Percentiles rank a stretch among this genome's conserved stretches.
Conservation (phyloP, 2,329 filamentous ascomycete species). For the Geosmithia putterillii region DNA sequence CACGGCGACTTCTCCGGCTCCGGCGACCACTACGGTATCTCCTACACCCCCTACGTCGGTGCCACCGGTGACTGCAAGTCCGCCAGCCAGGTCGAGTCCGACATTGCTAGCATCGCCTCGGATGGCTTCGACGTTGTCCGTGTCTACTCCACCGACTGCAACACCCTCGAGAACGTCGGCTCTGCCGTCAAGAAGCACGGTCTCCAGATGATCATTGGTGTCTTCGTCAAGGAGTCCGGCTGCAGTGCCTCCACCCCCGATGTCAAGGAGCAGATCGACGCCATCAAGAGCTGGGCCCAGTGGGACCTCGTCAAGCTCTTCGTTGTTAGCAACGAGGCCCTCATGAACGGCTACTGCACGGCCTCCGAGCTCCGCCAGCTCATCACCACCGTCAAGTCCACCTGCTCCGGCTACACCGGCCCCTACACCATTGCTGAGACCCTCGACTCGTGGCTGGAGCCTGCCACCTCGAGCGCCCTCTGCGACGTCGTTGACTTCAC, state of each 20-base stretch:
- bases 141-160: slow-evolving; percentile 88
- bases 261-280: slow-evolving; percentile 60
- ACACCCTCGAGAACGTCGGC: slow-evolving; percentile 65
- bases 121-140: slow-evolving; percentile 63
- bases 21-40: slow-evolving; percentile 57
- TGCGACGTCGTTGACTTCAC: slow-evolving; percentile 68
- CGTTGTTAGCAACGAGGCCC: slow-evolving; percentile 82
- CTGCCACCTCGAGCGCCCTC: slow-evolving; percentile 42
- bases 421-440: slow-evolving; percentile 79
- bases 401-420: slow-evolving; percentile 64
- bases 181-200: slow-evolving; percentile 52
- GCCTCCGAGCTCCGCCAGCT: slow-evolving; percentile 55
- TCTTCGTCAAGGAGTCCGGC: slow-evolving; percentile 64
- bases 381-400: slow-evolving; percentile 52
- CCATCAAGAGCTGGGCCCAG: slow-evolving; percentile 59
- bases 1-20: slow-evolving; percentile 23
- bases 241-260: slow-evolving; percentile 45
- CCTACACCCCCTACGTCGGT: slow-evolving; percentile 64
- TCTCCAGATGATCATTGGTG: slow-evolving; percentile 72
- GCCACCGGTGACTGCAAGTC: slow-evolving; percentile 51
- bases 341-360: slow-evolving; percentile 61
- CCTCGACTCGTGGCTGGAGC: slow-evolving; percentile 61
- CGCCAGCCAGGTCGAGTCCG: slow-evolving; percentile 39
- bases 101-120: slow-evolving; percentile 48
- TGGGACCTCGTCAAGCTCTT: slow-evolving; percentile 70